These are phyloP conservation scores for Taphrina wiesneri DNA, from an alignment of 1,139 yeast genomes.

Conservation along the genomic window DNA sequence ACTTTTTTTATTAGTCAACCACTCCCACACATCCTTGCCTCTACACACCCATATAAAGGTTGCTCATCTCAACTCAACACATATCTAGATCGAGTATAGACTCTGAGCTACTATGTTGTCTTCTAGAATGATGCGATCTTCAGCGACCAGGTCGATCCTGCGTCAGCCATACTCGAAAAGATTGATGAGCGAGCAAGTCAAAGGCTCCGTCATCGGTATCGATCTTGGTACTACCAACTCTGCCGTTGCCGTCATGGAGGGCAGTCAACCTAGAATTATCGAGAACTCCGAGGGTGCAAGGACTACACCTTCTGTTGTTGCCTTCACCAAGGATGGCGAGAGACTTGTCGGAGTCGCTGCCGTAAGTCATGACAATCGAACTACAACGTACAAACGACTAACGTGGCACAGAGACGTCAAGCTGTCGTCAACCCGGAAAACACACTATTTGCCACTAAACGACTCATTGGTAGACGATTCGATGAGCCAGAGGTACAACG, in stretches of 20 bases:
- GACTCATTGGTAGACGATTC: slow-evolving; percentile 96
- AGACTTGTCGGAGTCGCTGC: slow-evolving; percentile 98
- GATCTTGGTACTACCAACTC: slow-evolving; percentile 82
- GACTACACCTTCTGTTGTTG: slow-evolving; percentile 98
- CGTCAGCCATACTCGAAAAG: slow-evolving; percentile 31
- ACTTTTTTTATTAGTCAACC: slow-evolving; percentile 1
- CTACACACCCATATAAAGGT: neutral
- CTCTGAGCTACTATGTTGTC: slow-evolving; percentile 17
- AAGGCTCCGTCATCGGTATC: slow-evolving; percentile 75
- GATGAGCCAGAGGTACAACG: slow-evolving; percentile 96
- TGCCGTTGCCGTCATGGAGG: slow-evolving; percentile 98
- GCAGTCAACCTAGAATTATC: slow-evolving; percentile 91
- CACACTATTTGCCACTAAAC: slow-evolving; percentile 96
- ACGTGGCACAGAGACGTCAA: slow-evolving; percentile 68
- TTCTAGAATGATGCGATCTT: slow-evolving; percentile 15
- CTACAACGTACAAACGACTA: neutral
- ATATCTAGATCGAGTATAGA: neutral
- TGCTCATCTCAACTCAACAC: neutral
- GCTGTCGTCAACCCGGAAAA: slow-evolving; percentile 98
- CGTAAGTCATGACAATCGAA: neutral
- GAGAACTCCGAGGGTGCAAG: slow-evolving; percentile 99
- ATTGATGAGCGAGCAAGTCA: slow-evolving; percentile 34
- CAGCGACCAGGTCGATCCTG: slow-evolving; percentile 25
- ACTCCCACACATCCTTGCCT: neutral
- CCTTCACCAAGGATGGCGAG: slow-evolving; percentile 95